These are phyloP conservation scores for Dactylellina leptospora DNA, from an alignment of 2,329 filamentous ascomycete genomes.

Conservation along the genomic window DNA sequence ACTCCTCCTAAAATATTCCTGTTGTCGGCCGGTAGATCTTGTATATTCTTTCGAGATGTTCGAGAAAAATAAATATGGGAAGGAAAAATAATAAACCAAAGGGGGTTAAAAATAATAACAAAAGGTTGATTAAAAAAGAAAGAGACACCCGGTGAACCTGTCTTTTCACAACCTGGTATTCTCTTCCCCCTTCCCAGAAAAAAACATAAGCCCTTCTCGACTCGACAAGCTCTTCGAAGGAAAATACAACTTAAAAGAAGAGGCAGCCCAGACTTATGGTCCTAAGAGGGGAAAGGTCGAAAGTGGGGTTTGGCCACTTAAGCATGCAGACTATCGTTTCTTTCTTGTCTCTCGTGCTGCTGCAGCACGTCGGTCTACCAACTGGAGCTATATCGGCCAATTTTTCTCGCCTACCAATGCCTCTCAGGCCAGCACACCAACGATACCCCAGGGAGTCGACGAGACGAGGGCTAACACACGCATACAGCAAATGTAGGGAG, in stretches of 20 bases:
- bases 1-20: background rate
- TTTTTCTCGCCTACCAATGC: constrained; percentile 51
- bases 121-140: constrained; percentile 13
- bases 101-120: constrained; percentile 27
- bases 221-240: constrained; percentile 41
- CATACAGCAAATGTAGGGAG: constrained; percentile 23
- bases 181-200: constrained; percentile 44
- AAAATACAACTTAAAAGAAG: constrained; percentile 38
- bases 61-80: background rate
- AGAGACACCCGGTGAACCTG: constrained; percentile 20
- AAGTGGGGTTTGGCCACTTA: constrained; percentile 54
- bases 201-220: constrained; percentile 45
- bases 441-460: constrained; percentile 22
- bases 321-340: constrained; percentile 52
- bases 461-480: constrained; percentile 38
- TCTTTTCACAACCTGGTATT: constrained; percentile 25
- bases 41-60: background rate
- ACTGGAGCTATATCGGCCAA: constrained; percentile 45
- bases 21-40: background rate
- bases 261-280: constrained; percentile 14
- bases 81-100: background rate
- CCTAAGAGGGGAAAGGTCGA: constrained; percentile 38
- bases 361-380: constrained; percentile 36
- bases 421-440: constrained; percentile 43
- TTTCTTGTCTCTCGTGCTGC: constrained; percentile 31